These are phyloP conservation scores for Skeletonema grethae DNA, from an alignment of 108 stramenopile species.

Conservation along the genomic window DNA sequence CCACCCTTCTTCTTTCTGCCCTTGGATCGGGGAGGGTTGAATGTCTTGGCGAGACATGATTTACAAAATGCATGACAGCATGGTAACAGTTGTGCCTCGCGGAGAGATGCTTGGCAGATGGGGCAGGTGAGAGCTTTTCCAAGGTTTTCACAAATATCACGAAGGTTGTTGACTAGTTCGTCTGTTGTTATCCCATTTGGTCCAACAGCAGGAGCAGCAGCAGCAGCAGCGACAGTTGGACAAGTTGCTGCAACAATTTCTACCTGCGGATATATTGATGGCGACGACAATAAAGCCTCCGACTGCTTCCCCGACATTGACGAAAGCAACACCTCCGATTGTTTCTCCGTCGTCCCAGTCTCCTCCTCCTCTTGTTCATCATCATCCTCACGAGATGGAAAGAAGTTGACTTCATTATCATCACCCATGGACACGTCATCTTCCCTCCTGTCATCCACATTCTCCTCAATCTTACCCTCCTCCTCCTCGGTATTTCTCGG, in stretches of 20 bases:
- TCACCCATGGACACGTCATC: neutral
- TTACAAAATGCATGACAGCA: constrained; percentile 15
- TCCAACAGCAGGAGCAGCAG: neutral
- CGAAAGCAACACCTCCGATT: neutral
- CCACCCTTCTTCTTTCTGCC: constrained; percentile 4
- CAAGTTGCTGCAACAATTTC: neutral
- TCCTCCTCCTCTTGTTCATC: neutral
- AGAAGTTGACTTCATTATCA: constrained; percentile 3
- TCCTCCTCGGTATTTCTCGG: neutral
- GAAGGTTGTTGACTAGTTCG: neutral
- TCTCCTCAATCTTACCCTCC: neutral
- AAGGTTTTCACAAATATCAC: neutral
- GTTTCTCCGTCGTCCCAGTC: neutral
- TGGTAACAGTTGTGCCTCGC: neutral
- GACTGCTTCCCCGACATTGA: neutral
- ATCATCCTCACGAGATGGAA: neutral
- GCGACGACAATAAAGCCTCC: neutral
- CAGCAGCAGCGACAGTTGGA: neutral
- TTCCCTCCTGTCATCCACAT: neutral
- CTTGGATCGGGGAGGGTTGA: constrained; percentile 2
- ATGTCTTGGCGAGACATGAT: neutral
- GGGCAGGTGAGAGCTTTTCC: neutral
- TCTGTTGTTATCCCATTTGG: neutral
- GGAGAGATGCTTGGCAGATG: neutral
- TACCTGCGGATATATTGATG: neutral